These are phyloP conservation scores for Tuber magnatum DNA, from an alignment of 495 filamentous ascomycete species.

Conservation along the genomic window DNA sequence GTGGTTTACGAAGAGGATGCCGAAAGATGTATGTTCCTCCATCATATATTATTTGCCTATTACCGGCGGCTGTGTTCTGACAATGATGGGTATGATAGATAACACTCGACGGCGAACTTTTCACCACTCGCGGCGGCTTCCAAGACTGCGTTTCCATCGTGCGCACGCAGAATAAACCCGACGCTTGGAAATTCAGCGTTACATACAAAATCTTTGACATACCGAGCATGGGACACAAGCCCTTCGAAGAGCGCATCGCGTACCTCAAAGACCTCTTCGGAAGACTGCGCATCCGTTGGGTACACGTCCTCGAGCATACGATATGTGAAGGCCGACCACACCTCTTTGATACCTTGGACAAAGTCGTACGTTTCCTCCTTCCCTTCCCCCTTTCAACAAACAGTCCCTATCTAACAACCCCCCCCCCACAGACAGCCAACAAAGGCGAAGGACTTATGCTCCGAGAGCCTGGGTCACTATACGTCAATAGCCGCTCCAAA, in stretches of 20 bases:
- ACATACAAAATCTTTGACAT: conserved; percentile 40
- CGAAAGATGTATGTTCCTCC: conserved; percentile 24
- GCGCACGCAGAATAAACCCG: conserved; percentile 34
- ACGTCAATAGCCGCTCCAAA: conserved; percentile 35
- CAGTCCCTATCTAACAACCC: not conserved
- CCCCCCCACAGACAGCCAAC: not conserved
- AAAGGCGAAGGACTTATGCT: conserved; percentile 41
- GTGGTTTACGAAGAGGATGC: conserved; percentile 40
- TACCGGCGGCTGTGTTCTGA: not conserved
- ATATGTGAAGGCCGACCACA: conserved; percentile 26
- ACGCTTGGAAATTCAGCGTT: conserved; percentile 40
- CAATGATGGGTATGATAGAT: conserved; percentile 10
- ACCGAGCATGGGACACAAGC: conserved; percentile 25
- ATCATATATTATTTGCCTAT: not conserved
- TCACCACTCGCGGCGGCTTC: conserved; percentile 37
- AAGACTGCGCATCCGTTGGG: conserved; percentile 32
- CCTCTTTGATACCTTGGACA: conserved; percentile 34
- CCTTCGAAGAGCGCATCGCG: conserved; percentile 36
- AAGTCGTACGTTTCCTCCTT: conserved; percentile 6
- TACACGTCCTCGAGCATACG: conserved; percentile 33
- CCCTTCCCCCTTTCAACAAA: not conserved
- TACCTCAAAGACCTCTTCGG: conserved; percentile 26
- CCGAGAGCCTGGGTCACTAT: conserved; percentile 31
- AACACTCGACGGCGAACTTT: conserved; percentile 40
- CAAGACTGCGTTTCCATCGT: conserved; percentile 41